Conservation (phyloP, 2,329 filamentous ascomycete species). For the Penicillium sp. region DNA sequence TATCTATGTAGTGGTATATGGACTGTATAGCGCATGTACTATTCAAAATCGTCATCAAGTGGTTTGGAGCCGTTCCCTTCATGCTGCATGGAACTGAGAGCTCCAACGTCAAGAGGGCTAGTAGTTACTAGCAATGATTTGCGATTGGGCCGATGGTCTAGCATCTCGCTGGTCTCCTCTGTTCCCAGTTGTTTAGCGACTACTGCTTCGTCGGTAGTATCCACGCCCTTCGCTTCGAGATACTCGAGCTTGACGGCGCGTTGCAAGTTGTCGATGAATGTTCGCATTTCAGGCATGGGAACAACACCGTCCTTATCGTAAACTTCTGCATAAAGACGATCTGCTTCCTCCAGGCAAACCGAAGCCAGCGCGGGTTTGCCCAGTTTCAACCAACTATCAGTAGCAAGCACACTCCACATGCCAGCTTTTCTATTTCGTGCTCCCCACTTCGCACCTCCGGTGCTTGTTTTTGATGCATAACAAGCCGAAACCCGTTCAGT, state of each 20-base stretch:
- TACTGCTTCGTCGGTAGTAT: constrained; percentile 28
- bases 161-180: constrained; percentile 50
- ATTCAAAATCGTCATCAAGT: constrained; percentile 47
- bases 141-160: constrained; percentile 52
- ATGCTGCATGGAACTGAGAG: constrained; percentile 37
- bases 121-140: constrained; percentile 52
- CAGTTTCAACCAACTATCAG: constrained; percentile 77
- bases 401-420: constrained; percentile 79
- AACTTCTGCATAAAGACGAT: constrained; percentile 48
- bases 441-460: constrained; percentile 65
- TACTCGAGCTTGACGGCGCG: constrained; percentile 42
- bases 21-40: constrained; percentile 17
- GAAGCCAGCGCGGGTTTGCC: constrained; percentile 75
- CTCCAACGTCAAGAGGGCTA: constrained; percentile 51
- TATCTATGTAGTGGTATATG: constrained; percentile 14
- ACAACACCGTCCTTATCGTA: constrained; percentile 38
- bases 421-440: constrained; percentile 77
- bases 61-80: constrained; percentile 30
- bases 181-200: constrained; percentile 27
- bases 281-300: constrained; percentile 52
- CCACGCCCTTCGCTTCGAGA: constrained; percentile 39
- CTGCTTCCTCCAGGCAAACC: constrained; percentile 68
- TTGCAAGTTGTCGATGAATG: constrained; percentile 41
- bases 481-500: constrained; percentile 83
- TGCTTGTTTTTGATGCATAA: constrained; percentile 69